Conservation (phyloP, 106 monocot genomes). For the Acanthochlamys bracteata region DNA sequence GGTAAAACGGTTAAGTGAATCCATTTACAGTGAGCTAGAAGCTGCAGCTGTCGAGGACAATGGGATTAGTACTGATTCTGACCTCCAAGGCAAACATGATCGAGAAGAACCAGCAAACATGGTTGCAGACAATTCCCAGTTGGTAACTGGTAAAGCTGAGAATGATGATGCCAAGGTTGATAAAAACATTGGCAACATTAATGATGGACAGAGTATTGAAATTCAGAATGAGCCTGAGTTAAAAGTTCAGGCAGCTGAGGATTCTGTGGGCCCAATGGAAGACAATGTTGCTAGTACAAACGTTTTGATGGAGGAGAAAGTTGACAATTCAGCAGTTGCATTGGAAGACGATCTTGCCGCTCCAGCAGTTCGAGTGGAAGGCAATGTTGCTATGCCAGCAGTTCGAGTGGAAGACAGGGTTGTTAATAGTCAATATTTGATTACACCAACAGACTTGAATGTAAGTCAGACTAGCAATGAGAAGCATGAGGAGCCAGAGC, state of each 20-base stretch:
- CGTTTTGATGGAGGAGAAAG: too few relatives aligned
- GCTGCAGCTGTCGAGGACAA: conserved; percentile 10
- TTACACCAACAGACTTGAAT: background rate
- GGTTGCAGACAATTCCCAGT: conserved; percentile 13
- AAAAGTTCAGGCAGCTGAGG: conserved; percentile 6
- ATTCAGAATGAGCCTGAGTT: conserved; percentile 11
- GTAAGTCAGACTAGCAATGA: conserved; percentile 8
- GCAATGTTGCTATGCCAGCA: conserved; percentile 7
- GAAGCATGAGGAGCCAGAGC: conserved; percentile 24
- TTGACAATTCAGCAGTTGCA: conserved; percentile 13
- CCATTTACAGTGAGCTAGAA: conserved; percentile 32
- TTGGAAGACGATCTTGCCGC: conserved; percentile 1
- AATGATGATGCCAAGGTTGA: conserved; percentile 5
- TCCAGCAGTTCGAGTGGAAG: too few relatives aligned
- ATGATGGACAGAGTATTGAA: conserved; percentile 8
- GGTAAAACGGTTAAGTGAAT: conserved; percentile 53
- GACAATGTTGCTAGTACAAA: background rate
- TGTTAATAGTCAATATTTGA: conserved; percentile 1
- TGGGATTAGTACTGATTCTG: conserved; percentile 8
- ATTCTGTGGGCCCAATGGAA: conserved; percentile 14
- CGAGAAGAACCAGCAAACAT: conserved; percentile 1
- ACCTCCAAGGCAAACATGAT: conserved; percentile 1
- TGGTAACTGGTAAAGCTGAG: conserved; percentile 8
- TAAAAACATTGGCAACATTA: background rate
- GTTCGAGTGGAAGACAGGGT: conserved; percentile 9